These are phyloP conservation scores for Cutaneotrichosporon cutaneum DNA, from an alignment of 1,284 basidiomycete genomes.

Conservation along the genomic window DNA sequence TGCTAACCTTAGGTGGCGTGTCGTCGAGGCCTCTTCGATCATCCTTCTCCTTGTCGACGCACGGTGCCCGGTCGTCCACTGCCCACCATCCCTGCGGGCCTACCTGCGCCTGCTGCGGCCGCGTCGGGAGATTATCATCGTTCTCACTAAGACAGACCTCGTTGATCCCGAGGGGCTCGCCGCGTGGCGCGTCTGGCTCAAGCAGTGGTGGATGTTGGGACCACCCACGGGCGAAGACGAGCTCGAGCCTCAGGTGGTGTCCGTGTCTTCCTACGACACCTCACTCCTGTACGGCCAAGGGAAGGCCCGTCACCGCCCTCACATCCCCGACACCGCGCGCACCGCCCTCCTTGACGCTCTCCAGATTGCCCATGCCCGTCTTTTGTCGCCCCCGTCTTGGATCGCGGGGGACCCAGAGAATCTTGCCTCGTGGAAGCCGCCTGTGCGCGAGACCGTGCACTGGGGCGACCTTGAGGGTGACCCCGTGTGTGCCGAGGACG, in stretches of 20 bases:
- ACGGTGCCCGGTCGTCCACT: slow-evolving; percentile 69
- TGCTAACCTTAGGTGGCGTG: slow-evolving; percentile 67
- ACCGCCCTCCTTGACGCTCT: slow-evolving; percentile 66
- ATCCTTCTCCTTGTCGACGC: slow-evolving; percentile 81
- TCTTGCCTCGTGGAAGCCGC: slow-evolving; percentile 65
- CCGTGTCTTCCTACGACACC: slow-evolving; percentile 69
- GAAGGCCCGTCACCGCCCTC: slow-evolving; percentile 58
- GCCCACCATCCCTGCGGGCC: slow-evolving; percentile 57
- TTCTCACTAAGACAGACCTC: slow-evolving; percentile 81
- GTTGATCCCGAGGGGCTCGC: slow-evolving; percentile 61
- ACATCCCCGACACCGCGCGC: slow-evolving; percentile 60
- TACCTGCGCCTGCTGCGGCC: slow-evolving; percentile 55
- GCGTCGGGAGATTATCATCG: slow-evolving; percentile 65
- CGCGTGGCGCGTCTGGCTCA: slow-evolving; percentile 69
- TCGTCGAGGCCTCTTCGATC: slow-evolving; percentile 79
- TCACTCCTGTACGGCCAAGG: slow-evolving; percentile 47
- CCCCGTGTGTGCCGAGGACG: slow-evolving; percentile 39
- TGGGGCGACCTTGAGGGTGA: slow-evolving; percentile 61
- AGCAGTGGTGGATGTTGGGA: slow-evolving; percentile 53
- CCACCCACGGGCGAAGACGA: not conserved
- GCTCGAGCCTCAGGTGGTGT: slow-evolving; percentile 58
- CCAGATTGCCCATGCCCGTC: slow-evolving; percentile 64
- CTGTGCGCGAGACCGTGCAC: slow-evolving; percentile 64
- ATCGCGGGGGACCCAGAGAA: slow-evolving; percentile 60
- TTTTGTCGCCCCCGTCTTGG: slow-evolving; percentile 67